Percentiles rank a stretch among this genome's conserved stretches.
These are phyloP conservation scores for Aspergillus sergii DNA, from an alignment of 2,329 filamentous ascomycete genomes.

Conservation along the genomic window DNA sequence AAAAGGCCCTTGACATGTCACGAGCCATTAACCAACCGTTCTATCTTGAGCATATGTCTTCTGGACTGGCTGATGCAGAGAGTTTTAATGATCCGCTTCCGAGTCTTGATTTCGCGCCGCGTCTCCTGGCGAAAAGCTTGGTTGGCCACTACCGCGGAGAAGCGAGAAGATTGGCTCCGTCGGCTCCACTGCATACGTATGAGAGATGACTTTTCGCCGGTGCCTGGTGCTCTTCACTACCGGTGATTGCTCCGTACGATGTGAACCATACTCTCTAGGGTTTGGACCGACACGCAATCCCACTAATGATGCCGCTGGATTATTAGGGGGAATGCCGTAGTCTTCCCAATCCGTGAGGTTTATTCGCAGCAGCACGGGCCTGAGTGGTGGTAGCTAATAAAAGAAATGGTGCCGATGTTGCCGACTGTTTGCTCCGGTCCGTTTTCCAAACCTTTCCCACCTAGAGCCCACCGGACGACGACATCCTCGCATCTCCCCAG, in stretches of 20 bases:
- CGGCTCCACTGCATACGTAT: constrained; percentile 13
- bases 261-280: background rate
- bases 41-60: background rate
- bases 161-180: constrained; percentile 7
- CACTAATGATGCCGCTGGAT: background rate
- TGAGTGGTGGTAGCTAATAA: constrained; percentile 1
- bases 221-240: background rate
- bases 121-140: constrained; percentile 8
- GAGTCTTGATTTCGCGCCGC: background rate
- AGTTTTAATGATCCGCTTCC: background rate
- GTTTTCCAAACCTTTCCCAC: background rate
- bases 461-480: background rate
- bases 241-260: background rate
- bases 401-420: constrained; percentile 5
- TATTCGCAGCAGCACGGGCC: background rate
- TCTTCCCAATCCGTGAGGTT: background rate
- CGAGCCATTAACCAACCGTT: background rate
- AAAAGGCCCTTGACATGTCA: background rate
- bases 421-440: background rate
- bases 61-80: background rate
- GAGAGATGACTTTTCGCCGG: background rate
- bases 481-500: background rate
- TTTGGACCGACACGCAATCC: constrained; percentile 10
- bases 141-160: background rate
- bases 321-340: background rate